Evolutionary conservation across 106 monocot species (phyloP).

Genomic region (Phalaenopsis equestris): DNA sequence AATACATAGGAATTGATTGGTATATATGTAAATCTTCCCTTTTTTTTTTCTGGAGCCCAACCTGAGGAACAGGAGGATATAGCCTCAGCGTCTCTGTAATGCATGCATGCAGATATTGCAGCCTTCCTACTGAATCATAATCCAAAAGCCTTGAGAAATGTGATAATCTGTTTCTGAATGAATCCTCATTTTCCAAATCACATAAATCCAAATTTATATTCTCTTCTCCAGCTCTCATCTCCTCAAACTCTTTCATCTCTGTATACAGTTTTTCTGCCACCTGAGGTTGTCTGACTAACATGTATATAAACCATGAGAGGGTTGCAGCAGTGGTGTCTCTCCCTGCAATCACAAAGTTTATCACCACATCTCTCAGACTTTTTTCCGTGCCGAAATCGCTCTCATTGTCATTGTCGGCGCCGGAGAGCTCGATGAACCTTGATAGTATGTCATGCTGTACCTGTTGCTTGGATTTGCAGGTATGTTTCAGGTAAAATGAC

Average conservation of each 20-base stretch:
- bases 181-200: slow-evolving; percentile 12
- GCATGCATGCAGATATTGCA: slow-evolving; percentile 83
- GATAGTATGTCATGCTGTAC: slow-evolving; percentile 90
- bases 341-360: slow-evolving; percentile 89
- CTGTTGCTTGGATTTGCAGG: slow-evolving; percentile 14
- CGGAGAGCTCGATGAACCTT: slow-evolving; percentile 79
- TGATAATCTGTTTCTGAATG: slow-evolving; percentile 33
- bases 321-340: slow-evolving; percentile 93
- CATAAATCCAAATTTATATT: slow-evolving; percentile 20
- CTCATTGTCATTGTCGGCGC: slow-evolving; percentile 34
- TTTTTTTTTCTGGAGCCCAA: background rate
- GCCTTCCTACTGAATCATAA: slow-evolving; percentile 63
- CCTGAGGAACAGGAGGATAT: slow-evolving; percentile 96
- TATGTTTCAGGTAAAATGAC: background rate
- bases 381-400: slow-evolving; percentile 60
- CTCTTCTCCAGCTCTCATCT: slow-evolving; percentile 51
- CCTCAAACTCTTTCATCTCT: slow-evolving; percentile 47
- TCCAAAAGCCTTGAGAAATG: slow-evolving; percentile 54
- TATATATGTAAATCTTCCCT: background rate
- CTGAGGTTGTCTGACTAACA: slow-evolving; percentile 40
- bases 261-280: slow-evolving; percentile 47
- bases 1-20: background rate
- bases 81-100: slow-evolving; percentile 74
- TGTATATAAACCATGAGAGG: slow-evolving; percentile 92
- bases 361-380: slow-evolving; percentile 78